Percentiles rank a stretch among this genome's conserved stretches.
phyloP scores from a whole-genome alignment of 2,329 filamentous ascomycete genomes.

The Arachnomyces sp. region DNA sequence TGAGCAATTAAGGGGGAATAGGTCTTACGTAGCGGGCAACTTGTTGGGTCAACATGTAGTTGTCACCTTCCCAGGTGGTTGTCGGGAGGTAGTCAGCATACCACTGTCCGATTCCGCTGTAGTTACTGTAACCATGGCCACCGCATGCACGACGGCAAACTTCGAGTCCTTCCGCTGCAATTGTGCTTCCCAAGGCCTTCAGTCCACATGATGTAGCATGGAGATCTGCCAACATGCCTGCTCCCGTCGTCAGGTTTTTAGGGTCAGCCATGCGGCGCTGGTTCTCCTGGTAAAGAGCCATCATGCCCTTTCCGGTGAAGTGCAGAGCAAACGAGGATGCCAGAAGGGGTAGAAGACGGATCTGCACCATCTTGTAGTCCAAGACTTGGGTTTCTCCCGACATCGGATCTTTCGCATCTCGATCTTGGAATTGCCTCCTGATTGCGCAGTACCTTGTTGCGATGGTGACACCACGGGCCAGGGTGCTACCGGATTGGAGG shows the following conservation, averaged over 20 bases:
- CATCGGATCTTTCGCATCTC: constrained; percentile 53
- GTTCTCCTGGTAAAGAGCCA: constrained; percentile 64
- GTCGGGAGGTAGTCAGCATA: constrained; percentile 70
- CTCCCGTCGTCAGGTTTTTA: constrained; percentile 59
- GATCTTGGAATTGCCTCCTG: constrained; percentile 70
- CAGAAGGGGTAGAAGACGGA: constrained; percentile 63
- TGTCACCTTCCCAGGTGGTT: constrained; percentile 68
- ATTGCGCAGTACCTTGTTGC: constrained; percentile 67
- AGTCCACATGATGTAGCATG: constrained; percentile 71
- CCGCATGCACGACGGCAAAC: constrained; percentile 68
- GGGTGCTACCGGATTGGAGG: constrained; percentile 61
- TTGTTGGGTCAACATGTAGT: constrained; percentile 77
- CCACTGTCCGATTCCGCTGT: constrained; percentile 67
- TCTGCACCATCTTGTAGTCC: constrained; percentile 75
- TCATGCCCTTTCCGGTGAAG: constrained; percentile 72
- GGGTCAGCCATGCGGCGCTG: constrained; percentile 65
- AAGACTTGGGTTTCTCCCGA: constrained; percentile 65
- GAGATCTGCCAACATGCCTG: constrained; percentile 63
- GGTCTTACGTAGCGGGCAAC: constrained; percentile 59
- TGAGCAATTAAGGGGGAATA: background rate
- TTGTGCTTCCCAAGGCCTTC: constrained; percentile 65
- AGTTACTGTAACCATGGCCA: constrained; percentile 68
- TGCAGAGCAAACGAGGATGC: constrained; percentile 71
- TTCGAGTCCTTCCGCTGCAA: constrained; percentile 67
- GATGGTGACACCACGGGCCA: constrained; percentile 71